phyloP scores from a whole-genome alignment of 2,329 filamentous ascomycete genomes.

The Monilinia fructigena region DNA sequence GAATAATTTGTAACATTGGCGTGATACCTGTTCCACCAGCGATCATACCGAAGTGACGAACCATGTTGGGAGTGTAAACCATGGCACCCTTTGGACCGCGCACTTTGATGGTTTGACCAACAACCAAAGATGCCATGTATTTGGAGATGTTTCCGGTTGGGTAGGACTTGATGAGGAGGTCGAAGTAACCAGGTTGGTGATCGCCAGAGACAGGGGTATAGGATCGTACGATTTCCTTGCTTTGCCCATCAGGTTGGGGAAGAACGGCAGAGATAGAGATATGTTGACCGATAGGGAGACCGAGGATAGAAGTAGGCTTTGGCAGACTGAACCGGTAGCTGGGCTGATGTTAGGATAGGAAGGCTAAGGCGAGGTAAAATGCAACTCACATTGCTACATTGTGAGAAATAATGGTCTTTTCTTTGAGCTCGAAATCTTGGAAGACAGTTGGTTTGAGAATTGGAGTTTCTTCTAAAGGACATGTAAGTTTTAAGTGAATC shows the following conservation, averaged over 20 bases:
- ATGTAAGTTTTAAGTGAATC: conserved; percentile 23
- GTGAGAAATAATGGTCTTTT: conserved; percentile 95
- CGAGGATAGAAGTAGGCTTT: conserved; percentile 74
- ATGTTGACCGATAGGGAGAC: conserved; percentile 97
- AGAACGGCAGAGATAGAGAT: conserved; percentile 89
- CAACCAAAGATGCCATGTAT: conserved; percentile 76
- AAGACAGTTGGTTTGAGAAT: conserved; percentile 84
- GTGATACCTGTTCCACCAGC: conserved; percentile 97
- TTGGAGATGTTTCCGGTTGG: conserved; percentile 96
- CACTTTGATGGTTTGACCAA: conserved; percentile 87
- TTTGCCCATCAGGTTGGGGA: conserved; percentile 61
- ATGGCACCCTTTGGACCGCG: conserved; percentile 96
- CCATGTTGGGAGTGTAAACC: conserved; percentile 96
- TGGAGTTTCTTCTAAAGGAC: conserved; percentile 64
- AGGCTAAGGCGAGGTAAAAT: conserved; percentile 2
- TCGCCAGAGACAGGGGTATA: conserved; percentile 92
- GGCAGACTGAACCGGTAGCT: conserved; percentile 94
- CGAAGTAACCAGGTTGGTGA: conserved; percentile 86
- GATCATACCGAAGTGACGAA: conserved; percentile 95
- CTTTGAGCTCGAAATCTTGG: conserved; percentile 88
- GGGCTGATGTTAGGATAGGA: conserved; percentile 13
- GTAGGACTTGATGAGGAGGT: conserved; percentile 97
- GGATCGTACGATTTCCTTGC: conserved; percentile 83
- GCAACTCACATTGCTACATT: conserved; percentile 84
- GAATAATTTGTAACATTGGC: conserved; percentile 95